Evolutionary conservation across 2,329 filamentous ascomycete species (phyloP), one percentile per base, ranked within the genome.

Genomic region (Fusarium tanahbumbuense): DNA sequence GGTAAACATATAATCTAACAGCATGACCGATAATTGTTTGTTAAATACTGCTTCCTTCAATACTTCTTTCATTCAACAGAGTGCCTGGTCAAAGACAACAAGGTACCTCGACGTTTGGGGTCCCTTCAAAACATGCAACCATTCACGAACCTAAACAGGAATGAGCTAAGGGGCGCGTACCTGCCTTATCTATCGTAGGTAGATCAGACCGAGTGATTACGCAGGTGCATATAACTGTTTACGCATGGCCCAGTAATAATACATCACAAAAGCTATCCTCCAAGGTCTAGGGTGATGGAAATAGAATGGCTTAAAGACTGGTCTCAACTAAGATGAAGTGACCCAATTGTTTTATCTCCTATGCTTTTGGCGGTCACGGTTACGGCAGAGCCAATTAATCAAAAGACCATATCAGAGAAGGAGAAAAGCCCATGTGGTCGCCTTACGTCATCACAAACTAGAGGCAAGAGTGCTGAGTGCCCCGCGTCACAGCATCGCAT

Each of bases 401-500:
- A 5, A 50, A 37, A 12, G 9, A 8, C 28, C 13, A 44, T 22
- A 53, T 50, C 15, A 48, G 53, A 50, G n/a, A 57, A 66, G 11
- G 23, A 46, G 25, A 42, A 25, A 27, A 49, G 56, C 16, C 37
- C 67, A 72, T 67, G 61, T 67, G 65, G 65, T 55, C 52, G 54
- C 56, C 65, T 72, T 72, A 71, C 65, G 68, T 71, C 68, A 71
- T 71, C 68, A 46, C 45, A 30, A 34, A 34, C 15, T 41, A 41
- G 27, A 44, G 41, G 41, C 25, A 25, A 46, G 18, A 15, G 44
- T 30, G 12, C 28, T 30, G 28, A 52, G 30, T 58, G 59, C 64
- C 68, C 68, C 59, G 64, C 64, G 64, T 71, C 67, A 68, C 63
- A 52, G 49, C 57, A 62, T 68, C 52, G 32, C 69, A 72, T 71